A percentile compares a stretch with the other conserved stretches of the same genome.
These are phyloP conservation scores for Thymus mandschuricus DNA, from an alignment of 257 asterid species.

Conservation along the genomic window DNA sequence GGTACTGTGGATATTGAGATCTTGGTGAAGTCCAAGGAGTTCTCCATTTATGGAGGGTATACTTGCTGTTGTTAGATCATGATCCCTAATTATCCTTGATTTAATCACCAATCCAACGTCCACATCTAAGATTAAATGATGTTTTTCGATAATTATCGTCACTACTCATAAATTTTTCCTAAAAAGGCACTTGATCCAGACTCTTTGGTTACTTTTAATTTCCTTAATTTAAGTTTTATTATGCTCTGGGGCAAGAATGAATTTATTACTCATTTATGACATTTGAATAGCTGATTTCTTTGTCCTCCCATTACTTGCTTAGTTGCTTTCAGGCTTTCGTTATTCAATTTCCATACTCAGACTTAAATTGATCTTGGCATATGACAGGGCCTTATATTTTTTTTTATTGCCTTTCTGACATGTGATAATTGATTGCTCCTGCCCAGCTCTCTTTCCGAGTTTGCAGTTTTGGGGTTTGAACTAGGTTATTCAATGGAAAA, in stretches of 20 bases:
- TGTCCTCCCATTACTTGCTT: conserved; percentile 3
- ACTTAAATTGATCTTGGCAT: conserved; percentile 4
- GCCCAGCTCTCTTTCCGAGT: conserved; percentile 91
- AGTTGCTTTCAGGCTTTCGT: background rate
- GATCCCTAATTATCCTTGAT: conserved; percentile 3
- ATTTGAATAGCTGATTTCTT: conserved; percentile 10
- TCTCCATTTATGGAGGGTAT: too few relatives aligned
- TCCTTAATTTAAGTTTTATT: background rate
- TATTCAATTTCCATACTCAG: background rate
- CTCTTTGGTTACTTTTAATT: background rate
- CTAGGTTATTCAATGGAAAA: conserved; percentile 97
- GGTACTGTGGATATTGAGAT: background rate
- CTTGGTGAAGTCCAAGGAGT: background rate
- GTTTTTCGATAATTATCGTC: background rate
- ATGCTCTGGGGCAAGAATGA: conserved; percentile 13
- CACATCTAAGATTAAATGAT: background rate
- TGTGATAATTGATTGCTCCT: conserved; percentile 27
- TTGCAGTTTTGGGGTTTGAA: conserved; percentile 93
- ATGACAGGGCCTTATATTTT: conserved; percentile 9
- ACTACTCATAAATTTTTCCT: background rate
- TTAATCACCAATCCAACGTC: background rate
- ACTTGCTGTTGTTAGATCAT: background rate
- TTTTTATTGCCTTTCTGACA: conserved; percentile 10
- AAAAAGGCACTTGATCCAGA: background rate
- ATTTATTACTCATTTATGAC: background rate